phyloP scores from a whole-genome alignment of 2,329 filamentous ascomycete genomes.

The Pyrenophora graminea region DNA sequence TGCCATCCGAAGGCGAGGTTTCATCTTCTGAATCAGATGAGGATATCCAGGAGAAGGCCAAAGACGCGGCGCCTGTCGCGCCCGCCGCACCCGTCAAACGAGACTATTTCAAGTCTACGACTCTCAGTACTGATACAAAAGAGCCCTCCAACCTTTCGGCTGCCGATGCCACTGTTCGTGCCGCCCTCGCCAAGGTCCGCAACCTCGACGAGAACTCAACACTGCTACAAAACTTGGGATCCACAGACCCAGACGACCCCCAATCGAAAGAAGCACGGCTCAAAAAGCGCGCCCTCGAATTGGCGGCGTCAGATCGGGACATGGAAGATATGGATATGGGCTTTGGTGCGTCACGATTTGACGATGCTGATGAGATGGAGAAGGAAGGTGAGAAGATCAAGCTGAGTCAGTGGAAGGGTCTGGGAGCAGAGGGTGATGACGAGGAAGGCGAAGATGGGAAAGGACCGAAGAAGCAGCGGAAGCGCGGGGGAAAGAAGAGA shows the following conservation, averaged over 20 bases:
- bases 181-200: constrained; percentile 80
- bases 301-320: constrained; percentile 74
- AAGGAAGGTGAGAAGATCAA: constrained; percentile 63
- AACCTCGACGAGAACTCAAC: constrained; percentile 52
- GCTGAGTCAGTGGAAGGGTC: constrained; percentile 65
- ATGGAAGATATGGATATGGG: constrained; percentile 92
- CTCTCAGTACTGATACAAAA: constrained; percentile 12
- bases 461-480: constrained; percentile 64
- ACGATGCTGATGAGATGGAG: constrained; percentile 85
- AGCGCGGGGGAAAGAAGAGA: constrained; percentile 73
- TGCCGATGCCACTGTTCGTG: constrained; percentile 78
- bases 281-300: constrained; percentile 66
- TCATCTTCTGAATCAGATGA: constrained; percentile 5
- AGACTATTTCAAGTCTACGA: constrained; percentile 27
- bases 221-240: constrained; percentile 48
- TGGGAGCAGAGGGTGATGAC: constrained; percentile 58
- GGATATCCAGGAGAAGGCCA: constrained; percentile 6
- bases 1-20: not conserved
- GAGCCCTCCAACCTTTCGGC: constrained; percentile 46
- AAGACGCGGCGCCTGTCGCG: constrained; percentile 7
- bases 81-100: constrained; percentile 20
- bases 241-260: constrained; percentile 23
- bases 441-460: constrained; percentile 53
- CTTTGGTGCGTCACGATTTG: constrained; percentile 85
- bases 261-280: constrained; percentile 68